Percentiles rank a stretch among this genome's conserved stretches.
Evolutionary conservation across 2,329 filamentous ascomycete species (phyloP).

Genomic region (Paradendryphiella salina): DNA sequence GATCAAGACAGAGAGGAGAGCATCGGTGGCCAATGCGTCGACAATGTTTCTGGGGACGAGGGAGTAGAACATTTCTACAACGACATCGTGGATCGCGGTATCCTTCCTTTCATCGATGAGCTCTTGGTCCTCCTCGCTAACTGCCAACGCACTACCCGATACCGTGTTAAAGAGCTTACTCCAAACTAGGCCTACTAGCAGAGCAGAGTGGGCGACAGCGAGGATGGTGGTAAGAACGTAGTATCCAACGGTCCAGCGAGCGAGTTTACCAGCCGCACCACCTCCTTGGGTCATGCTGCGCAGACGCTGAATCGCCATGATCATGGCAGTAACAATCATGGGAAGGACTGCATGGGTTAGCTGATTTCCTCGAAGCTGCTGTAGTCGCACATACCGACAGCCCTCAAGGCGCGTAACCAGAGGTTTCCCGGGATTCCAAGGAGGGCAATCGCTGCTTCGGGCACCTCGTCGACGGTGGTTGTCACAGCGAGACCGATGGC

Average conservation of each 20-base stretch:
- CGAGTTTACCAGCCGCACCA: conserved; percentile 47
- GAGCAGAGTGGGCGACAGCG: conserved; percentile 54
- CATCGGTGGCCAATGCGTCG: conserved; percentile 52
- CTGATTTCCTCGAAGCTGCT: background rate
- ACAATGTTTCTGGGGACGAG: conserved; percentile 57
- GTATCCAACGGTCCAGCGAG: conserved; percentile 56
- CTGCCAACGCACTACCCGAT: conserved; percentile 38
- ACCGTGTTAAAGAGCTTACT: conserved; percentile 51
- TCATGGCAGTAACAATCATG: conserved; percentile 58
- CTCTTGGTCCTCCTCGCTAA: conserved; percentile 41
- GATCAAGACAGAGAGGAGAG: conserved; percentile 55
- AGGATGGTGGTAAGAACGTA: conserved; percentile 57
- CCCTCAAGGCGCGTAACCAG: conserved; percentile 56
- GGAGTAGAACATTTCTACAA: conserved; percentile 56
- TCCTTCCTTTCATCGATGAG: conserved; percentile 43
- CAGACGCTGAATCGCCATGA: conserved; percentile 56
- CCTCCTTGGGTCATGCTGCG: conserved; percentile 53
- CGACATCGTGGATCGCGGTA: conserved; percentile 48
- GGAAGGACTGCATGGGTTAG: conserved; percentile 51
- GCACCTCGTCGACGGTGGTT: conserved; percentile 50
- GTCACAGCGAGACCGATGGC: conserved; percentile 55
- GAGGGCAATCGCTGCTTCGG: conserved; percentile 49
- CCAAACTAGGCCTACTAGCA: conserved; percentile 56
- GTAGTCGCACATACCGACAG: conserved; percentile 48
- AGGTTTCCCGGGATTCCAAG: conserved; percentile 56